phyloP scores from a whole-genome alignment of 805 yeast genomes.

The Candida sakaeoensis region DNA sequence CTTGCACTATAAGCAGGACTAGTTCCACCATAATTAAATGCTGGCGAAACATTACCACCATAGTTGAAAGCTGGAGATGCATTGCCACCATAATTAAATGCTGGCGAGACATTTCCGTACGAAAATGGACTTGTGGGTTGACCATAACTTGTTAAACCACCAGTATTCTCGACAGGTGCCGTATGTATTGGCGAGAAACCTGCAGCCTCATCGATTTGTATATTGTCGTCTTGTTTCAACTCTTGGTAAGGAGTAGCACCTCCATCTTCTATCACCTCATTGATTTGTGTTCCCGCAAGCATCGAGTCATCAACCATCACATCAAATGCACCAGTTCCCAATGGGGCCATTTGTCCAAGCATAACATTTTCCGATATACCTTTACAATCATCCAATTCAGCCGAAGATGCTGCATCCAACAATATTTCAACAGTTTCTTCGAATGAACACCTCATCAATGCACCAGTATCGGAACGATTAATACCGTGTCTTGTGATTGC shows the following conservation, averaged over 20 bases:
- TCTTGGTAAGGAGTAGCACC: constrained; percentile 89
- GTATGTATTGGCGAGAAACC: constrained; percentile 94
- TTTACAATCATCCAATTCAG: constrained; percentile 95
- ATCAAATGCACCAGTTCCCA: constrained; percentile 98
- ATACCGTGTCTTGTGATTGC: constrained; percentile 99
- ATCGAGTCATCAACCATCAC: constrained; percentile 90
- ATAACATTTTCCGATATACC: constrained; percentile 98
- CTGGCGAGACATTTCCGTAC: constrained; percentile 34
- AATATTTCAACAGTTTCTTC: constrained; percentile 98
- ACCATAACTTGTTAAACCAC: constrained; percentile 88
- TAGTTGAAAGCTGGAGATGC: constrained; percentile 47
- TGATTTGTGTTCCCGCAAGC: constrained; percentile 40
- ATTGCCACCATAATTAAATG: constrained; percentile 55
- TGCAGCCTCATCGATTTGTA: constrained; percentile 63
- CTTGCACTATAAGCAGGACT: constrained; percentile 49
- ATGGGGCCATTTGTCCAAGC: constrained; percentile 97
- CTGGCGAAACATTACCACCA: constrained; percentile 37
- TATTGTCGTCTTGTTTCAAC: constrained; percentile 60
- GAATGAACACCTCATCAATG: constrained; percentile 98
- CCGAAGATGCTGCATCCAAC: constrained; percentile 97
- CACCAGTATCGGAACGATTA: constrained; percentile 98
- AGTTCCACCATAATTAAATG: constrained; percentile 49
- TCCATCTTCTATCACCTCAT: constrained; percentile 46
- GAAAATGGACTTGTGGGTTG: constrained; percentile 39
- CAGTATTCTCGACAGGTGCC: constrained; percentile 74